Evolutionary conservation across 148 eudicot species (phyloP).

Genomic region (Euryodendron excelsum): DNA sequence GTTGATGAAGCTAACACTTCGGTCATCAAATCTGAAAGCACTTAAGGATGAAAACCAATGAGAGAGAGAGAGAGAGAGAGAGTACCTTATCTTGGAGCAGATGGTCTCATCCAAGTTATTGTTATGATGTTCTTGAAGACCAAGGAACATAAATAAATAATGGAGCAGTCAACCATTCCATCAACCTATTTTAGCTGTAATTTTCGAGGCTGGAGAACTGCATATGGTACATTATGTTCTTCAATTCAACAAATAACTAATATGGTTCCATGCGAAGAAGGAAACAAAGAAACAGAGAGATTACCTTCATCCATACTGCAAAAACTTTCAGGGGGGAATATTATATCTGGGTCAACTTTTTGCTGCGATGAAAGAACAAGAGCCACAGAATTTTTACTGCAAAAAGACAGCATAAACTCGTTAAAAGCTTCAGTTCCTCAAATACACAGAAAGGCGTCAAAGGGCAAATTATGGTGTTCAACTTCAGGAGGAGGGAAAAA

Average conservation of each 20-base stretch:
- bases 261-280: background rate
- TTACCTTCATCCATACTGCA: conserved; percentile 80
- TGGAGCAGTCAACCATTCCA: conserved; percentile 1
- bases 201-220: conserved; percentile 66
- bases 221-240: conserved; percentile 22
- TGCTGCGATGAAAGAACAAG: conserved; percentile 47
- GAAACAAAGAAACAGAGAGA: background rate
- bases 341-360: conserved; percentile 49
- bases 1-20: background rate
- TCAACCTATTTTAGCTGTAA: conserved; percentile 26
- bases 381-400: conserved; percentile 68
- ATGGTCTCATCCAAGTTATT: background rate
- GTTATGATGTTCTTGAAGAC: conserved; percentile 9
- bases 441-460: background rate
- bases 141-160: too few species aligned
- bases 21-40: background rate
- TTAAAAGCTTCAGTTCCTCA: background rate
- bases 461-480: too few species aligned
- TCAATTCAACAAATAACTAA: background rate
- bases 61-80: background rate
- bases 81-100: conserved; percentile 10
- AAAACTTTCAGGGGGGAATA: conserved; percentile 67
- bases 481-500: too few species aligned
- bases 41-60: background rate
- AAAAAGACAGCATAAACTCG: conserved; percentile 20